Evolutionary conservation across 2,329 filamentous ascomycete genomes (phyloP).

Genomic region (Coniella lustricola): DNA sequence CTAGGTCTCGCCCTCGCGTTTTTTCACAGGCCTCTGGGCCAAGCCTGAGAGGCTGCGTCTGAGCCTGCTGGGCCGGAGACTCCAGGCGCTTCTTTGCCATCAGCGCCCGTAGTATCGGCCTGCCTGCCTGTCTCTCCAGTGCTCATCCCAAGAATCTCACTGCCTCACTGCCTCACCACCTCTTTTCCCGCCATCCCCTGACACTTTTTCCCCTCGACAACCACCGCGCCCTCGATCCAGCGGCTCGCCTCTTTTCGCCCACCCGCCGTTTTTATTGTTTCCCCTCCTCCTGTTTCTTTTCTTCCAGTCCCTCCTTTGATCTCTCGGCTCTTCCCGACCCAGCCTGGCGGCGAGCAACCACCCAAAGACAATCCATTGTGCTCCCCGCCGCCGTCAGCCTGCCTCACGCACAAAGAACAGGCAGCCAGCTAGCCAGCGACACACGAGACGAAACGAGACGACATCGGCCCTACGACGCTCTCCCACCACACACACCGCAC

Average conservation of each 20-base stretch:
- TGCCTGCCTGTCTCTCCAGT: too few relatives aligned
- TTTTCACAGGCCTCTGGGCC: not conserved
- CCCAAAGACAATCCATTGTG: not conserved
- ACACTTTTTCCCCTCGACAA: not conserved
- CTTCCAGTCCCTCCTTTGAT: not conserved
- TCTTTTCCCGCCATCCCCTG: too few relatives aligned
- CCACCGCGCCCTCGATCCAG: not conserved
- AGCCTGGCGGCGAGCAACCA: too few relatives aligned
- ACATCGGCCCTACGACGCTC: not conserved
- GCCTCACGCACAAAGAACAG: too few relatives aligned
- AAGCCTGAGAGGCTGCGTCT: too few relatives aligned
- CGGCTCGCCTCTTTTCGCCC: too few relatives aligned
- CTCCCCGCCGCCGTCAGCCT: too few relatives aligned
- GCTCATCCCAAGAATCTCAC: slow-evolving; percentile 6
- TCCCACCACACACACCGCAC: slow-evolving; percentile 6
- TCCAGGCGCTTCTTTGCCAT: too few relatives aligned
- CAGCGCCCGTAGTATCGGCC: not conserved
- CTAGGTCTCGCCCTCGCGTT: not conserved
- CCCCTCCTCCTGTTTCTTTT: not conserved
- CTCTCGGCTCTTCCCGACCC: not conserved
- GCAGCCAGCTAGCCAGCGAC: too few relatives aligned
- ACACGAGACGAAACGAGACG: not conserved
- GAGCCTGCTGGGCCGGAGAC: too few relatives aligned
- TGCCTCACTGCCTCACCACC: not conserved
- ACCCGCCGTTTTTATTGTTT: not conserved